Percentiles rank a stretch among this genome's conserved stretches.
phyloP scores from a whole-genome alignment of 106 monocot genomes.

The Apostasia shenzhenica region DNA sequence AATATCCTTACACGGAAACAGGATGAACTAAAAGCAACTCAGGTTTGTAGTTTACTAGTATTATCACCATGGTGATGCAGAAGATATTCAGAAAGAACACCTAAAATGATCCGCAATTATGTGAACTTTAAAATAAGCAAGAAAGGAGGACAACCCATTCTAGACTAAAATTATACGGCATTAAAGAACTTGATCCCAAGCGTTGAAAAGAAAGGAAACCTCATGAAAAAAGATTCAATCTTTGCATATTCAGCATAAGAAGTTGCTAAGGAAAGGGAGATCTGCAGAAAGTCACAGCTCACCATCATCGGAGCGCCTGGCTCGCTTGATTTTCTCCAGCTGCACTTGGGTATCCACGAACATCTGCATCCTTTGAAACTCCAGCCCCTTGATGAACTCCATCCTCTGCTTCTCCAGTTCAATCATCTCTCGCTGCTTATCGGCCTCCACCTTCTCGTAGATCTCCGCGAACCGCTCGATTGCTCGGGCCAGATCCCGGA shows the following conservation, averaged over 20 bases:
- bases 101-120: too few relatives aligned
- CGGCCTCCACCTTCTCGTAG: constrained; percentile 75
- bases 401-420: constrained; percentile 95
- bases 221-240: background rate
- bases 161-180: background rate
- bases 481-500: constrained; percentile 54
- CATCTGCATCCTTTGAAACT: constrained; percentile 84
- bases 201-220: background rate
- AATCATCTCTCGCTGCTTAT: constrained; percentile 70
- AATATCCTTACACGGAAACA: too few relatives aligned
- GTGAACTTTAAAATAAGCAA: too few relatives aligned
- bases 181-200: background rate
- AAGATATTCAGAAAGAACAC: too few relatives aligned
- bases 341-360: constrained; percentile 69
- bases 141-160: background rate
- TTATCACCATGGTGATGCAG: too few relatives aligned
- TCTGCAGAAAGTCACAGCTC: background rate
- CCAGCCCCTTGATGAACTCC: constrained; percentile 81
- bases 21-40: too few relatives aligned
- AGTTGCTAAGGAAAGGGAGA: background rate
- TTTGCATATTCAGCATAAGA: background rate
- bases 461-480: constrained; percentile 62
- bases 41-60: too few relatives aligned
- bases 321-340: constrained; percentile 48
- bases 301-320: constrained; percentile 15